Conservation (phyloP, 2,329 filamentous ascomycete species). For the Botrytis tulipae region DNA sequence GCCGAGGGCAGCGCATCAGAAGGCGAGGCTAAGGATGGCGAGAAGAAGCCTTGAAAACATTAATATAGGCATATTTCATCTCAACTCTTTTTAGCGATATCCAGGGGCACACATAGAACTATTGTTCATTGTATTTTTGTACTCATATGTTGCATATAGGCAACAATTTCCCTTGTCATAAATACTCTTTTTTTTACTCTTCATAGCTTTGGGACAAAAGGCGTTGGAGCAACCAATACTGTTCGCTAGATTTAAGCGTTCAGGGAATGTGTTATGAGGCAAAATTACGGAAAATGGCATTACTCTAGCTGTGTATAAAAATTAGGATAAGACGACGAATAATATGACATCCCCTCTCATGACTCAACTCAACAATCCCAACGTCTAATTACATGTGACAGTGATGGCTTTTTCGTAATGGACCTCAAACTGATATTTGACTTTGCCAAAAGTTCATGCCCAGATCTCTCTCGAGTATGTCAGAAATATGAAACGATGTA, state of each 20-base stretch:
- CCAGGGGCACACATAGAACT: slow-evolving; percentile 37
- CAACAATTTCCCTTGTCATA: slow-evolving; percentile 38
- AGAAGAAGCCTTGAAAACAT: slow-evolving; percentile 61
- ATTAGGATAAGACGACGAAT: slow-evolving; percentile 49
- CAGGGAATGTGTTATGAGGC: slow-evolving; percentile 33
- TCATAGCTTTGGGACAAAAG: slow-evolving; percentile 39
- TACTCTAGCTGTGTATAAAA: slow-evolving; percentile 40
- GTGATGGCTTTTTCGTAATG: background rate
- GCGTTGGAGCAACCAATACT: slow-evolving; percentile 38
- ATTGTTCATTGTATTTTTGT: slow-evolving; percentile 38
- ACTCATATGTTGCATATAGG: slow-evolving; percentile 40
- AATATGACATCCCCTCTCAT: slow-evolving; percentile 60
- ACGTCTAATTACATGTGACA: background rate
- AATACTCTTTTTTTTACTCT: slow-evolving; percentile 34
- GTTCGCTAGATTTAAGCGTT: slow-evolving; percentile 33
- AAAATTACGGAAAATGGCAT: slow-evolving; percentile 35
- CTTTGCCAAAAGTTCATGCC: background rate
- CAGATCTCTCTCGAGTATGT: background rate
- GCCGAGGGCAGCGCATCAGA: slow-evolving; percentile 46
- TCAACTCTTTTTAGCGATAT: slow-evolving; percentile 35
- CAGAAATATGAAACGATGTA: background rate
- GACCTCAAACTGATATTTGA: background rate
- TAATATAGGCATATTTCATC: slow-evolving; percentile 28
- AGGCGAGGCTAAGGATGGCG: slow-evolving; percentile 69
- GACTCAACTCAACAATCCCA: slow-evolving; percentile 9